phyloP scores from a whole-genome alignment of 2,329 filamentous ascomycete species.

The Huntiella savannae region DNA sequence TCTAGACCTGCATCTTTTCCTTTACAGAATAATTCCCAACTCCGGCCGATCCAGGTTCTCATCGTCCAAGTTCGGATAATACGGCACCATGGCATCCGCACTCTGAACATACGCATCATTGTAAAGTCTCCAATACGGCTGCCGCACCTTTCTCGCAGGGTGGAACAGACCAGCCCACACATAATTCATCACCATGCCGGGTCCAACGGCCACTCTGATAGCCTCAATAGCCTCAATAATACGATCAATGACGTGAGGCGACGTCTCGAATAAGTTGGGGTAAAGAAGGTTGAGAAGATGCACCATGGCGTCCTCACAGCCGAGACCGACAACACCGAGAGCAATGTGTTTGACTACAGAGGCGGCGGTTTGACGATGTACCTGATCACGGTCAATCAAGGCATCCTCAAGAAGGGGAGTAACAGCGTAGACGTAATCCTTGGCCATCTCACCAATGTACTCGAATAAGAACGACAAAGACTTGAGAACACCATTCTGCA shows the following conservation, averaged over 20 bases:
- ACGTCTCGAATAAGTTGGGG: conserved; percentile 95
- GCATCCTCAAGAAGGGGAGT: conserved; percentile 91
- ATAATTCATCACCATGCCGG: conserved; percentile 89
- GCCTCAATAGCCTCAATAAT: conserved; percentile 96
- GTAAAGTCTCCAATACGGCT: conserved; percentile 90
- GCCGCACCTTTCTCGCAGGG: conserved; percentile 81
- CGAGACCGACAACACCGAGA: conserved; percentile 87
- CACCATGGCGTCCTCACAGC: conserved; percentile 96
- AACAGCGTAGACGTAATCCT: conserved; percentile 97
- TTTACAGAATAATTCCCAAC: conserved; percentile 61
- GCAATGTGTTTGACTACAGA: conserved; percentile 96
- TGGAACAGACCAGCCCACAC: conserved; percentile 97
- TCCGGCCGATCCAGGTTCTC: conserved; percentile 63
- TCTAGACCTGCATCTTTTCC: not conserved
- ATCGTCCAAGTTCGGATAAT: conserved; percentile 75
- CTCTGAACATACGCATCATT: conserved; percentile 92
- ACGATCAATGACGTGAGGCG: conserved; percentile 92
- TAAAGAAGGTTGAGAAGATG: conserved; percentile 91
- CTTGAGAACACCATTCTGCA: conserved; percentile 96
- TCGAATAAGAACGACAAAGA: conserved; percentile 94
- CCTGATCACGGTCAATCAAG: conserved; percentile 92
- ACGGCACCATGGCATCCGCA: conserved; percentile 89
- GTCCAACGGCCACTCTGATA: conserved; percentile 80
- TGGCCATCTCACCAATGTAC: conserved; percentile 98
- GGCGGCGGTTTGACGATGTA: conserved; percentile 90